Conservation (phyloP, 192 early-diverging fungal species). For the Coemansia biformis region DNA sequence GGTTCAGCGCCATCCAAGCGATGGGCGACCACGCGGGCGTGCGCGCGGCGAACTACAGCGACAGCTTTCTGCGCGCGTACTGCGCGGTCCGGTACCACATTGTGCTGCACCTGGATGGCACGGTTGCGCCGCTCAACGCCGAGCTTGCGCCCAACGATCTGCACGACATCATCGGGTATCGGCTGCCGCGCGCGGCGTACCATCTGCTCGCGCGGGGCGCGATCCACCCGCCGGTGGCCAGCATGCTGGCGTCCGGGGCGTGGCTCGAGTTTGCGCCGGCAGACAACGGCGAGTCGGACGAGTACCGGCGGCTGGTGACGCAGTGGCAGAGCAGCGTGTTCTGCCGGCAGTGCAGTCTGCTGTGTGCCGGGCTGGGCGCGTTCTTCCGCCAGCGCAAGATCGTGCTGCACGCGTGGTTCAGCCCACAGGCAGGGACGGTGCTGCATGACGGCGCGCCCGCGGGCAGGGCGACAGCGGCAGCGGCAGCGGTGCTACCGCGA, state of each 20-base stretch:
- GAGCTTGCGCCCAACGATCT: slow-evolving; percentile 66
- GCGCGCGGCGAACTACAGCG: slow-evolving; percentile 60
- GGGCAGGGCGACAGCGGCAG: neutral
- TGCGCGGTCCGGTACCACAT: slow-evolving; percentile 69
- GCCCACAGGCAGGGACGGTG: slow-evolving; percentile 39
- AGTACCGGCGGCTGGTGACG: slow-evolving; percentile 63
- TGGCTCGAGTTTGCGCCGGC: slow-evolving; percentile 66
- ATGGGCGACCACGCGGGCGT: slow-evolving; percentile 55
- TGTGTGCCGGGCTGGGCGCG: slow-evolving; percentile 56
- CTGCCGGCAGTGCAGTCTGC: slow-evolving; percentile 54
- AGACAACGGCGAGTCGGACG: slow-evolving; percentile 74
- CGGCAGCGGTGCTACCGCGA: neutral
- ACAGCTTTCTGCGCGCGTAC: slow-evolving; percentile 64
- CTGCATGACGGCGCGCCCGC: slow-evolving; percentile 12
- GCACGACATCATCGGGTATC: slow-evolving; percentile 76
- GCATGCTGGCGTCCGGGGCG: slow-evolving; percentile 59
- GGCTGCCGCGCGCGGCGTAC: slow-evolving; percentile 66
- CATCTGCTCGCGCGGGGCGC: slow-evolving; percentile 63
- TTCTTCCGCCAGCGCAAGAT: slow-evolving; percentile 67
- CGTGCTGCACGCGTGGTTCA: slow-evolving; percentile 58
- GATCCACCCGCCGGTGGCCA: slow-evolving; percentile 60
- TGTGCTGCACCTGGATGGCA: slow-evolving; percentile 64
- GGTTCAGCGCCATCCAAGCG: slow-evolving; percentile 66
- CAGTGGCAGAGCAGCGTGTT: slow-evolving; percentile 55
- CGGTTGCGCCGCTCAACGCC: slow-evolving; percentile 59